These are phyloP conservation scores for Saturnispora serradocipensis DNA, from an alignment of 805 yeast genomes.

Conservation along the genomic window DNA sequence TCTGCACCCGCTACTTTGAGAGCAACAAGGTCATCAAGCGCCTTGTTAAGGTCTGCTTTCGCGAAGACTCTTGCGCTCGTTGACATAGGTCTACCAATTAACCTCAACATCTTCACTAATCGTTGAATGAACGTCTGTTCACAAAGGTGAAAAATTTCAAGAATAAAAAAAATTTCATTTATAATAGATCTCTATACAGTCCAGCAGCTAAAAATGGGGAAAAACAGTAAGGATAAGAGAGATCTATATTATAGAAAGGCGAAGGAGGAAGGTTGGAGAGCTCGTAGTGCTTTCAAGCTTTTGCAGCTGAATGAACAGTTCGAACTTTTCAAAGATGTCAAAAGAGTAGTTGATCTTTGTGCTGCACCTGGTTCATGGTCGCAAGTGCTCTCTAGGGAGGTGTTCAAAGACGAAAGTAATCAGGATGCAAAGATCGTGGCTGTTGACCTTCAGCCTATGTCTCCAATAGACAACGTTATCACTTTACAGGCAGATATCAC, in stretches of 20 bases:
- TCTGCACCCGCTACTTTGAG: slow-evolving; percentile 2
- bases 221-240: slow-evolving; percentile 88
- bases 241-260: slow-evolving; percentile 90
- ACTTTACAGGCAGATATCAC: slow-evolving; percentile 95
- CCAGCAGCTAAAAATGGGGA: slow-evolving; percentile 58
- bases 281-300: slow-evolving; percentile 91
- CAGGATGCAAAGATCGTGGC: slow-evolving; percentile 62
- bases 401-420: slow-evolving; percentile 31
- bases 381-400: slow-evolving; percentile 74
- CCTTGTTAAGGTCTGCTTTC: slow-evolving; percentile 15
- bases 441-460: slow-evolving; percentile 95
- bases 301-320: slow-evolving; percentile 88
- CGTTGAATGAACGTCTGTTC: background rate
- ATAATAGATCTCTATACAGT: background rate
- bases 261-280: slow-evolving; percentile 97
- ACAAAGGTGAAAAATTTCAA: background rate
- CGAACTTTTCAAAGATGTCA: slow-evolving; percentile 62
- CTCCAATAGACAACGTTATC: slow-evolving; percentile 86
- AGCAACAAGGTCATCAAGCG: slow-evolving; percentile 22
- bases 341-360: slow-evolving; percentile 88
- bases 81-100: background rate
- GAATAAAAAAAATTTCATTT: background rate
- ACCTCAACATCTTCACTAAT: background rate
- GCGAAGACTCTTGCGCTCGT: background rate
- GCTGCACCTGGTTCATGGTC: slow-evolving; percentile 99